Evolutionary conservation across 2,329 filamentous ascomycete species (phyloP), one percentile per base, ranked within the genome.

Genomic region (Fusarium sororula): DNA sequence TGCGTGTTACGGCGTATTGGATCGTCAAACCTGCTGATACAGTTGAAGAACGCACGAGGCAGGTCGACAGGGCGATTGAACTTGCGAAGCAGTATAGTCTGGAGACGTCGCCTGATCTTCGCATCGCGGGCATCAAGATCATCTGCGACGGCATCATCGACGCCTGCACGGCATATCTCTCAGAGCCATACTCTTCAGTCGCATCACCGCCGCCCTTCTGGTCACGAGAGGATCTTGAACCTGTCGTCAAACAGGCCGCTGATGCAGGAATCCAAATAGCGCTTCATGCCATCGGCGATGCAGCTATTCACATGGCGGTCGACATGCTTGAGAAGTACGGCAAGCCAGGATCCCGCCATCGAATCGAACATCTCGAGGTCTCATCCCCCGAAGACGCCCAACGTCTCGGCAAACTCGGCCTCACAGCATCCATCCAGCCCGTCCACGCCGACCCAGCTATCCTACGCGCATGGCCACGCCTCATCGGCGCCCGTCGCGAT

Each of bases 61-160:
- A 90, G 73, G 85, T 90, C 3, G 83, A 86, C 28, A 83, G 84
- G 7, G 87, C 87, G 0, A 85, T 87, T 44, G 84, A 85, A 62
- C 77, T 89, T 9, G 41, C 81, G 81, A 24, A 65, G 62, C 12
- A 61, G 59, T 83, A 80, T 71, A 83, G 80, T 68, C 79, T 78
- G 14, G 74, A 79, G 17, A 81, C 75, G 0, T 82, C 81, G 3
- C 83, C 83, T 0, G 82, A 85, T 60, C 75, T 85, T 62, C 87
- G 87, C 14, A 81, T 92, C 24, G 86, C 87, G 0, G 90, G 90
- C 14, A 89, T 91, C 80, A 92, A 92, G 78, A 79, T 91, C 47
- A 90, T 92, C 63, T 88, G 87, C 75, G 90, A 92, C 73, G 90
- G 90, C 17, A 89, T 91, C 51, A 84, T 92, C 55, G 90, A 92